Base-by-base conservation (phyloP, 305 asterid genomes). In the Ajuga reptans region DNA sequence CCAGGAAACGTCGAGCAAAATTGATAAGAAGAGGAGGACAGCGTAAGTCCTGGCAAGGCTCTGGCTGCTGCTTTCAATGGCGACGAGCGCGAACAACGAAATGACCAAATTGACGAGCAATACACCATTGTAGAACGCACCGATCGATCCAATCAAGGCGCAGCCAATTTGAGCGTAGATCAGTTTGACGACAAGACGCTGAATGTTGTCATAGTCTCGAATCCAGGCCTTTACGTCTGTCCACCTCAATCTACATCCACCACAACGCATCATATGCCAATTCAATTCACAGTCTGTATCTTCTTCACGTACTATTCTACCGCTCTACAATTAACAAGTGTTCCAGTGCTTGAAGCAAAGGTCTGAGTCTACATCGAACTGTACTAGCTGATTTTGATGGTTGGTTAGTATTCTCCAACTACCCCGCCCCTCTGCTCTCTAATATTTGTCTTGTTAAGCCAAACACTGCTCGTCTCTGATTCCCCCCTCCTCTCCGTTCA, bases 1-100 rank as follows among this genome's bases (percentile, higher is more conserved):
- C 97, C 97, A 90, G 21, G 79, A 78, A 54, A 92, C 18, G 82
- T 92, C 98, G 64, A 89, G 88, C 70, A 83, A 75, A 74, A 89
- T 71, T 55, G 96, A 86, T 71, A 82, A 85, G 72, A 92, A 81
- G 64, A 92, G 90, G 66, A 92, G 96, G 52, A 84, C 80, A 6
- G 96, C 98, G 65, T 92, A 92, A 17, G 98, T 88, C 80, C 98
- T 80, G 34, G 96, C 97, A 62, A 92, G 95, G 79, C 85, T 86
- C 88, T 92, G 96, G 58, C 95, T 89, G 87, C 96, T 88, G 80
- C 97, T 92, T 82, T 88, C 97, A 49, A 92, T 89, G 76, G 98
- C 97, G 57, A 92, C 90, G 64, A 92, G 86, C 9, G 96, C 98
- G 72, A 92, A 89, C 73, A 92, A 71, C 0, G 91, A 84, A 76